Evolutionary conservation across 2,329 filamentous ascomycete species (phyloP), one percentile per base, ranked within the genome.

Genomic region (Ascomycota sp.): DNA sequence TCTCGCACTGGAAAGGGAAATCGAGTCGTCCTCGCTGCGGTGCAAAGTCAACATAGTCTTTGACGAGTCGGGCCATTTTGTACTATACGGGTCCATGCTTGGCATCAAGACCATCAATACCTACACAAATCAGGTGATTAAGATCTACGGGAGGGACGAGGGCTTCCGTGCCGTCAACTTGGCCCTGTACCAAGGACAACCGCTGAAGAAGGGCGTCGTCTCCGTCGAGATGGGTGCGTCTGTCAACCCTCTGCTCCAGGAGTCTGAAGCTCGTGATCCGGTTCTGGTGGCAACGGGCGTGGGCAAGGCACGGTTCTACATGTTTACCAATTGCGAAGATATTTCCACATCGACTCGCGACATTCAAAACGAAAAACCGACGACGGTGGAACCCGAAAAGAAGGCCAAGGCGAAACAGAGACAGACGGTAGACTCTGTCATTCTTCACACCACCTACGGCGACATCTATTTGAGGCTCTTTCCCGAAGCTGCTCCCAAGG

Each of bases 191-290:
- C 91, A 98, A 58, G 91, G 89, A 27, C 79, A 86, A 40, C 89
- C 89, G 1, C 80, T 92, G 49, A 91, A 86, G 55, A 95, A 95
- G 51, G 79, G 78, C 9, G 59, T 95, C 11, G 79, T 89, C 4
- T 98, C 91, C 0, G 77, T 95, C 17, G 85, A 85, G 39, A 98
- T 98, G 89, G 91, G 89, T 1, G 89, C 91, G 1, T 92, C 81
- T 22, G 77, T 70, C 42, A 98, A 98, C 48, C 89, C 91, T 0
- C 65, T 98, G 1, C 65, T 98, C 3, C 80, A 89, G 45, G 85
- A 94, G 57, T 81, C 89, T 2, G 86, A 94, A 52, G 70, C 73
- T 13, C 69, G 85, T 36, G 89, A 98, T 47, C 85, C 91, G 0
- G 86, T 95, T 45, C 61, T 98, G 7, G 67, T 91, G 27, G 65